Evolutionary conservation across 148 eudicot genomes (phyloP).

Genomic region (Rhododendron williamsianum): DNA sequence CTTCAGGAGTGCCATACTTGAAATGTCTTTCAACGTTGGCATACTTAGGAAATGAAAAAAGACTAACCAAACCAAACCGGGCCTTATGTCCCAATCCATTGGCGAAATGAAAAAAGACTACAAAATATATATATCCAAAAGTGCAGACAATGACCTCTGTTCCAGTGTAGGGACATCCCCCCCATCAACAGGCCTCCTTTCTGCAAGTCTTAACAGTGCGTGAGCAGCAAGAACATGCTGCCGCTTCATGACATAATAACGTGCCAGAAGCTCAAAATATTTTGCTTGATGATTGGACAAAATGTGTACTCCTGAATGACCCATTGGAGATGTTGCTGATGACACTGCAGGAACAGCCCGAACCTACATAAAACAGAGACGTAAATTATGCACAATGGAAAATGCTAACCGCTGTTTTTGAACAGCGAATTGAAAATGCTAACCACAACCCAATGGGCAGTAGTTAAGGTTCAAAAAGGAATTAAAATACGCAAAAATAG

Average conservation of each 20-base stretch:
- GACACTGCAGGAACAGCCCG: slow-evolving; percentile 41
- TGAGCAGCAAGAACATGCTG: slow-evolving; percentile 97
- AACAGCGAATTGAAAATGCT: not conserved
- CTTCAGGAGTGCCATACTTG: not conserved
- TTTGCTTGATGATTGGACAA: slow-evolving; percentile 62
- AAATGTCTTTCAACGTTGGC: not conserved
- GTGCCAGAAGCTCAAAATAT: slow-evolving; percentile 86
- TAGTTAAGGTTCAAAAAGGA: not conserved
- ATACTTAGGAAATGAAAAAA: not conserved
- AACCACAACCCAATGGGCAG: not conserved
- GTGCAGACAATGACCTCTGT: slow-evolving; percentile 48
- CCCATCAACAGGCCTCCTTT: slow-evolving; percentile 62
- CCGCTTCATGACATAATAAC: slow-evolving; percentile 84
- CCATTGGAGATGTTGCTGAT: slow-evolving; percentile 31
- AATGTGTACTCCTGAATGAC: slow-evolving; percentile 39
- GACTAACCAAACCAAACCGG: not conserved
- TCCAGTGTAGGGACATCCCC: slow-evolving; percentile 72
- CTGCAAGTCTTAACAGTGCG: slow-evolving; percentile 75
- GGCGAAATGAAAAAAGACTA: not conserved
- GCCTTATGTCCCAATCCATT: no score
- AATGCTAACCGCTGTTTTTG: not conserved
- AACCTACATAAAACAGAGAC: slow-evolving; percentile 25
- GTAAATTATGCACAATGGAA: not conserved
- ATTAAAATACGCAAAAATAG: not conserved
- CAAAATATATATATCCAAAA: not conserved